A percentile compares a stretch with the other conserved stretches of the same genome.
Evolutionary conservation across 768 basidiomycete genomes (phyloP).

Genomic region (Chalciporus pseudorubinellus): DNA sequence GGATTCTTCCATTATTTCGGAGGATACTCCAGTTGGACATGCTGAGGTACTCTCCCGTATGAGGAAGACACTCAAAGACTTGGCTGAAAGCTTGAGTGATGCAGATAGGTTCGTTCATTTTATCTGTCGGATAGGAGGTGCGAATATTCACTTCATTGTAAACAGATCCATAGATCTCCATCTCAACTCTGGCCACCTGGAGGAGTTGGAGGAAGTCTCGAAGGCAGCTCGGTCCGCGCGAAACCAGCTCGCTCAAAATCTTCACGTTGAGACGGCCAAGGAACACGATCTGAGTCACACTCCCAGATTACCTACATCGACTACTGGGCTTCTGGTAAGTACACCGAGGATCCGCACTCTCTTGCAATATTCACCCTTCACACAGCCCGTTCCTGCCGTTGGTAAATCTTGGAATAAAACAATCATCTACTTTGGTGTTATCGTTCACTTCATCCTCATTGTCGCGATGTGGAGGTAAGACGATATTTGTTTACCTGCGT

Average conservation of each 20-base stretch:
- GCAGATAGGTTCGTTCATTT: constrained; percentile 47
- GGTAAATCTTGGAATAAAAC: constrained; percentile 25
- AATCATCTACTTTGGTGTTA: constrained; percentile 36
- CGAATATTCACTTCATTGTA: background rate
- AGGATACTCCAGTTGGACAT: constrained; percentile 32
- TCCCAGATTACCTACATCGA: constrained; percentile 36
- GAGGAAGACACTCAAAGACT: constrained; percentile 53
- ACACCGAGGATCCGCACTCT: background rate
- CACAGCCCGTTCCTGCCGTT: constrained; percentile 20
- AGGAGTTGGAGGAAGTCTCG: constrained; percentile 54
- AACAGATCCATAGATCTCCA: constrained; percentile 39
- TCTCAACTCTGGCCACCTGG: constrained; percentile 44
- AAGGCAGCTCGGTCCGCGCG: constrained; percentile 50
- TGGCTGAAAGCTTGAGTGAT: constrained; percentile 55
- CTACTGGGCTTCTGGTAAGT: constrained; percentile 40
- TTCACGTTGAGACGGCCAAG: constrained; percentile 39
- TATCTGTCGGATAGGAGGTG: constrained; percentile 1
- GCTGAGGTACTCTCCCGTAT: constrained; percentile 57
- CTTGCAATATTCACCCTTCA: constrained; percentile 8
- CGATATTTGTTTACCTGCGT: constrained; percentile 1
- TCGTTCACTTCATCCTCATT: constrained; percentile 46
- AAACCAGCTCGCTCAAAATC: constrained; percentile 40
- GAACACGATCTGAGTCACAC: constrained; percentile 36
- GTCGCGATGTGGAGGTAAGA: constrained; percentile 59
- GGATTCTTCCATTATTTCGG: constrained; percentile 21